Conservation (phyloP, 2,329 filamentous ascomycete species). For the Pseudogymnoascus sp. region DNA sequence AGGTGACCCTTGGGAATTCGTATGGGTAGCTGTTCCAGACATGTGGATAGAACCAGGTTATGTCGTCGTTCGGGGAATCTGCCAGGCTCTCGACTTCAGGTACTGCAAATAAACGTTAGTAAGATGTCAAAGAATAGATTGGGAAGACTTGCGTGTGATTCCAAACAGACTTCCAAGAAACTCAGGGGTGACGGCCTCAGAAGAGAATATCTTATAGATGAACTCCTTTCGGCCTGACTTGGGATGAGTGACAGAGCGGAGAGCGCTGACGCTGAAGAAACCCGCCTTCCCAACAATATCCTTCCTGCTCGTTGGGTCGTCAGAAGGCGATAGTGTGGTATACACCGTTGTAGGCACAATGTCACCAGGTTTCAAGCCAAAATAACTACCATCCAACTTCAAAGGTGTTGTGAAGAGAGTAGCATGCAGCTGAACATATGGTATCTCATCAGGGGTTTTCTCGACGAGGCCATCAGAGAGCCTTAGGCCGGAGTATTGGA, state of each 20-base stretch:
- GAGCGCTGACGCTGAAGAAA: conserved; percentile 79
- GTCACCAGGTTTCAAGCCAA: conserved; percentile 52
- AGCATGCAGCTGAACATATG: conserved; percentile 80
- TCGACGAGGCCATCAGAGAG: conserved; percentile 59
- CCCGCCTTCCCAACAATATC: conserved; percentile 61
- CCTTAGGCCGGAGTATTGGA: conserved; percentile 68
- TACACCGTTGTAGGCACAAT: conserved; percentile 66
- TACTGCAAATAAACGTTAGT: conserved; percentile 12
- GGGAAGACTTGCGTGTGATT: conserved; percentile 17
- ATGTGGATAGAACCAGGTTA: conserved; percentile 72
- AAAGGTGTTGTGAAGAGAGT: conserved; percentile 78
- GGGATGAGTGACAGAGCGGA: conserved; percentile 57
- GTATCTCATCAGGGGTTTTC: conserved; percentile 63
- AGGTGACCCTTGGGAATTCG: conserved; percentile 74
- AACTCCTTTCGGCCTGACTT: conserved; percentile 44
- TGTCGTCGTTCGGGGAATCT: conserved; percentile 26
- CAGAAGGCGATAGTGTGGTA: conserved; percentile 57
- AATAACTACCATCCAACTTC: conserved; percentile 62
- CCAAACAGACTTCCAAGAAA: conserved; percentile 48
- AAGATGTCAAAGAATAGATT: conserved; percentile 10
- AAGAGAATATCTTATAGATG: conserved; percentile 59
- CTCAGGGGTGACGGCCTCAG: conserved; percentile 40
- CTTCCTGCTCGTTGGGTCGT: conserved; percentile 31
- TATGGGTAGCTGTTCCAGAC: conserved; percentile 81
- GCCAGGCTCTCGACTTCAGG: conserved; percentile 18